A percentile compares a stretch with the other conserved stretches of the same genome.
Evolutionary conservation across 106 monocot genomes (phyloP).

Genomic region (Phalaenopsis equestris): DNA sequence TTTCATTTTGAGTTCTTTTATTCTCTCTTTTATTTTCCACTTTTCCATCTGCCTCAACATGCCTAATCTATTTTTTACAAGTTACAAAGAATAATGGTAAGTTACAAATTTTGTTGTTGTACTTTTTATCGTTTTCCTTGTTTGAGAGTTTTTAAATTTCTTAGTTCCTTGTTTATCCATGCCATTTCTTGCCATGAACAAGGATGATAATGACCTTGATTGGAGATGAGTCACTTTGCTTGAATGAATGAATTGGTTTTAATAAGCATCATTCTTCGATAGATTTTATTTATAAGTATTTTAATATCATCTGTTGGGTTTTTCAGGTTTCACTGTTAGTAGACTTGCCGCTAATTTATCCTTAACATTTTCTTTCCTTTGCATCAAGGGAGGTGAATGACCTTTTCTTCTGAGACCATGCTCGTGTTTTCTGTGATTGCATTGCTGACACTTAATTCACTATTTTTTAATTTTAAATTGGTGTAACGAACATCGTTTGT

Average conservation of each 20-base stretch:
- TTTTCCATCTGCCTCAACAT: neutral
- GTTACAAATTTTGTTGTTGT: neutral
- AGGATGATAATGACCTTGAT: too few relatives aligned
- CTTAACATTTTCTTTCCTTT: neutral
- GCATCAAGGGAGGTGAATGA: neutral
- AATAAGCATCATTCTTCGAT: neutral
- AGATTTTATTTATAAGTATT: neutral
- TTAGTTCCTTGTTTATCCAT: too few relatives aligned
- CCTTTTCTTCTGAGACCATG: neutral
- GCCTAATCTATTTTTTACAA: neutral
- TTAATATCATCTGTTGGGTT: neutral
- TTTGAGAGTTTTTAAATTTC: neutral
- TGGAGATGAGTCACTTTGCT: too few relatives aligned
- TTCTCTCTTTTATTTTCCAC: neutral
- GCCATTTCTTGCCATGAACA: neutral
- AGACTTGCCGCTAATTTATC: neutral
- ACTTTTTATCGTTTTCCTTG: neutral
- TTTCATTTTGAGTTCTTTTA: neutral
- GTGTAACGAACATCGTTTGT: neutral
- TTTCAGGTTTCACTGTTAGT: neutral
- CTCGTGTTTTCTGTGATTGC: neutral
- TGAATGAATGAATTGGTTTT: neutral
- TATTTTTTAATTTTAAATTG: neutral
- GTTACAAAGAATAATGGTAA: neutral
- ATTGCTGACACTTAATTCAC: neutral